A percentile compares a stretch with the other conserved stretches of the same genome.
These are phyloP conservation scores for Ulvella scutata DNA, from an alignment of 139 green algal species.

Conservation along the genomic window DNA sequence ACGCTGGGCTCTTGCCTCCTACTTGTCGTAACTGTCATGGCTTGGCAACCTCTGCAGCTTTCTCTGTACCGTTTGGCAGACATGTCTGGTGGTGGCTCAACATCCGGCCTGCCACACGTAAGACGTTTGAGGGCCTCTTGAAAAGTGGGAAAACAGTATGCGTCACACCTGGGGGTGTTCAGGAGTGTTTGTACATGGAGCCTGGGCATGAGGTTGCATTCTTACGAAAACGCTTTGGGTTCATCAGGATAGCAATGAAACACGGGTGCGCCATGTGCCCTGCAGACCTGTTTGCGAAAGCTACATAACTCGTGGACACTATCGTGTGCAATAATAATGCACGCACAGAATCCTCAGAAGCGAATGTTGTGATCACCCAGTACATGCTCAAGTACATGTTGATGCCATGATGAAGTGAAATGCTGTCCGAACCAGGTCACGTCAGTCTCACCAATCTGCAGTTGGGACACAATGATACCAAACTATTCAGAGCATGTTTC, in stretches of 20 bases:
- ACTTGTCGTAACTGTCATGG: background rate
- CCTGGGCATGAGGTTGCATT: background rate
- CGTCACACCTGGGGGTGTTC: background rate
- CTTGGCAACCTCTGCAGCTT: background rate
- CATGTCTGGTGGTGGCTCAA: constrained; percentile 1
- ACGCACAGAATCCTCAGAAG: too few relatives aligned
- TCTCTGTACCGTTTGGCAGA: background rate
- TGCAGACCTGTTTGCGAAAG: background rate
- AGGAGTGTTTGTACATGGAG: background rate
- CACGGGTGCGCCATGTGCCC: background rate
- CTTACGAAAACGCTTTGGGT: background rate
- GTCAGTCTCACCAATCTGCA: too few relatives aligned
- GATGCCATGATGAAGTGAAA: too few relatives aligned
- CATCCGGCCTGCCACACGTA: background rate
- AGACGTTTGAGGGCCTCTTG: background rate
- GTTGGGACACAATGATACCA: too few relatives aligned
- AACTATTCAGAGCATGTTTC: too few relatives aligned
- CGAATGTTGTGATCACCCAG: too few relatives aligned
- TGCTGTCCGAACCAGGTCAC: too few relatives aligned
- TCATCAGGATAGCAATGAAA: background rate
- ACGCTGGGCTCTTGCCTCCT: background rate
- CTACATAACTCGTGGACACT: too few relatives aligned
- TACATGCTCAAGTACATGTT: too few relatives aligned
- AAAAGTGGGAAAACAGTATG: background rate
- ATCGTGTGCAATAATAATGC: too few relatives aligned